phyloP scores from a whole-genome alignment of 805 yeast genomes.

The Ogataea dorogensis region DNA sequence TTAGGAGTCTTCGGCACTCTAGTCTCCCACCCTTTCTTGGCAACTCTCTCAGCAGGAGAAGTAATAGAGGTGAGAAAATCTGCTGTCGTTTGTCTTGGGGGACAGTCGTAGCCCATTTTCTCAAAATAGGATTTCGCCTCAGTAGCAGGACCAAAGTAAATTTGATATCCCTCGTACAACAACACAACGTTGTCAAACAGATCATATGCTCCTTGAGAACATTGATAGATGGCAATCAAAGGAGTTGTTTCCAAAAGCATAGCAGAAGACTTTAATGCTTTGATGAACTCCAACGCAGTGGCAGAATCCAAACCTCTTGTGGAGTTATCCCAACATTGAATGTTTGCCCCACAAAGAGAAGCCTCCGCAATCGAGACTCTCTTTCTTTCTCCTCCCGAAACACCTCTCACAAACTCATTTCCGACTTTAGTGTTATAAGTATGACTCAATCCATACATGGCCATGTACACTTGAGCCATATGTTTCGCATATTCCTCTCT shows the following conservation, averaged over 20 bases:
- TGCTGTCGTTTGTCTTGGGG: constrained; percentile 42
- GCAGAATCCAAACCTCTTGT: constrained; percentile 68
- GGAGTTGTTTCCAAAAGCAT: constrained; percentile 43
- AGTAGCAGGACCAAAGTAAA: constrained; percentile 34
- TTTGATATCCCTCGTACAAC: constrained; percentile 41
- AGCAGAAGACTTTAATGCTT: constrained; percentile 52
- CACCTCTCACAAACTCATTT: constrained; percentile 56
- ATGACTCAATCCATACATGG: constrained; percentile 37
- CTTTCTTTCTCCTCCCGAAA: constrained; percentile 64
- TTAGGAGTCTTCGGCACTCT: constrained; percentile 37
- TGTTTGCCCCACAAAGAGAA: constrained; percentile 29
- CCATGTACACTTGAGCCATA: constrained; percentile 44
- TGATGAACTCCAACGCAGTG: constrained; percentile 57
- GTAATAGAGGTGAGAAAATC: constrained; percentile 39
- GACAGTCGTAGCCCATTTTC: constrained; percentile 40
- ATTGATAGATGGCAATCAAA: constrained; percentile 44
- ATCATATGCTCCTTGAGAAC: constrained; percentile 39
- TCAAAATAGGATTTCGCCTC: constrained; percentile 36
- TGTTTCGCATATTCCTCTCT: constrained; percentile 52
- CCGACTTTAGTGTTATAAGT: constrained; percentile 57
- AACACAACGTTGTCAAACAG: constrained; percentile 38
- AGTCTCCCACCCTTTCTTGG: constrained; percentile 32
- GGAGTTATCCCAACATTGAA: constrained; percentile 61
- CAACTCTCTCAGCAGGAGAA: constrained; percentile 30
- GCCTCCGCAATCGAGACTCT: constrained; percentile 60